A percentile compares a stretch with the other conserved stretches of the same genome.
phyloP scores from a whole-genome alignment of 2,329 filamentous ascomycete species.

The Penicillium digitatum region DNA sequence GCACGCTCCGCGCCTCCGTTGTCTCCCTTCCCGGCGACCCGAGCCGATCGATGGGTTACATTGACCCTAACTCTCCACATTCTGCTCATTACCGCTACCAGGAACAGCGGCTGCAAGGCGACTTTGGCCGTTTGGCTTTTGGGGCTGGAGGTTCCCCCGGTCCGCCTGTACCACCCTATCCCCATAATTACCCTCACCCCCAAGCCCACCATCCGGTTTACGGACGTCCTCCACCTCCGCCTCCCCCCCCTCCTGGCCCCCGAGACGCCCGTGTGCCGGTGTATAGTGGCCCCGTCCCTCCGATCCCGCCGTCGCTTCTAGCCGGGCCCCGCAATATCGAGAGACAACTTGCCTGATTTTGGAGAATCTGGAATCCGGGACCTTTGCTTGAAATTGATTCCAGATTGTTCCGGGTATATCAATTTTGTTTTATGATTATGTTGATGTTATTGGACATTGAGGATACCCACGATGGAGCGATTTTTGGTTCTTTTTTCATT shows the following conservation, averaged over 20 bases:
- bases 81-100: conserved; percentile 18
- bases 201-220: background rate
- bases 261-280: conserved; percentile 15
- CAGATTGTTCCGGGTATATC: background rate
- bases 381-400: background rate
- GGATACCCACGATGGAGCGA: conserved; percentile 10
- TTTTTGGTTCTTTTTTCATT: background rate
- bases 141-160: conserved; percentile 5
- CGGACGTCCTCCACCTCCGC: conserved; percentile 3
- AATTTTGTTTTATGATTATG: background rate
- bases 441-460: conserved; percentile 1
- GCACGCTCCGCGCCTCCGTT: conserved; percentile 65
- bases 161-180: conserved; percentile 12
- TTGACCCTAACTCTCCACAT: conserved; percentile 4
- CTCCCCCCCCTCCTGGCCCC: conserved; percentile 17
- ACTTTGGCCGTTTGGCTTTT: conserved; percentile 20
- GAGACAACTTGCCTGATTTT: conserved; percentile 36
- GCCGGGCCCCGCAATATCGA: conserved; percentile 34
- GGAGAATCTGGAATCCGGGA: background rate
- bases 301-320: conserved; percentile 21
- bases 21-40: conserved; percentile 64
- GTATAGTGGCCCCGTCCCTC: conserved; percentile 17
- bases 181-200: conserved; percentile 10
- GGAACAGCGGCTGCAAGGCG: conserved; percentile 16
- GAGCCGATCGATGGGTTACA: conserved; percentile 26